Evolutionary conservation across 108 stramenopile genomes (phyloP).

Genomic region (Heterococcus sp.): DNA sequence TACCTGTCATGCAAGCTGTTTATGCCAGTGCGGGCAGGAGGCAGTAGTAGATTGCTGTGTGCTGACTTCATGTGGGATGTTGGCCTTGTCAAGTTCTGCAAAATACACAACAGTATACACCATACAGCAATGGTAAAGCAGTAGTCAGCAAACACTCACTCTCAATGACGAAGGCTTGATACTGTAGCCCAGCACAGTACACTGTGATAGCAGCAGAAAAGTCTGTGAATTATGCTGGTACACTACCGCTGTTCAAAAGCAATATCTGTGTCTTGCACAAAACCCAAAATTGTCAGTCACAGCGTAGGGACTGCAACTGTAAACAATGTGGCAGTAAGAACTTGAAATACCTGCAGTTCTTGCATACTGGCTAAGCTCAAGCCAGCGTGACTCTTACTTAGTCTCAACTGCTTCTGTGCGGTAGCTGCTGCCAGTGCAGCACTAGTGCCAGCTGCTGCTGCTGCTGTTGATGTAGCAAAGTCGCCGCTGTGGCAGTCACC

Average conservation of each 20-base stretch:
- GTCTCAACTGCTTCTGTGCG: slow-evolving; percentile 24
- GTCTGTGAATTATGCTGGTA: not conserved
- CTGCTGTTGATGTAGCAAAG: not conserved
- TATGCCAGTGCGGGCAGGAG: not conserved
- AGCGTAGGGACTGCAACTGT: not conserved
- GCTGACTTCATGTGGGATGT: not conserved
- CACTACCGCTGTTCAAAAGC: not conserved
- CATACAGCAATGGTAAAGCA: not conserved
- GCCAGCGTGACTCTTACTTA: slow-evolving; percentile 13
- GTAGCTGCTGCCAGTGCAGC: slow-evolving; percentile 3
- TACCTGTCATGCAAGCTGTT: too few relatives aligned
- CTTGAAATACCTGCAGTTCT: slow-evolving; percentile 13
- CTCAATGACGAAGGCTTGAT: too few relatives aligned
- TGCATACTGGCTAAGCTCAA: slow-evolving; percentile 8
- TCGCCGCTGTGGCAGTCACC: not conserved
- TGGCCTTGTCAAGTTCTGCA: not conserved
- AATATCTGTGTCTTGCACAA: not conserved
- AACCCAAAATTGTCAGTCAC: not conserved
- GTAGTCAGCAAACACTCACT: not conserved
- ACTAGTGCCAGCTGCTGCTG: not conserved
- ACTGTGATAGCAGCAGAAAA: not conserved
- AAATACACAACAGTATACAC: not conserved
- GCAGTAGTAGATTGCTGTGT: not conserved
- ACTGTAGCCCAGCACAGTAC: too few relatives aligned
- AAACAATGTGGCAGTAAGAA: not conserved